Evolutionary conservation across 805 yeast genomes (phyloP).

Genomic region (Blastobotrys mokoenaii): DNA sequence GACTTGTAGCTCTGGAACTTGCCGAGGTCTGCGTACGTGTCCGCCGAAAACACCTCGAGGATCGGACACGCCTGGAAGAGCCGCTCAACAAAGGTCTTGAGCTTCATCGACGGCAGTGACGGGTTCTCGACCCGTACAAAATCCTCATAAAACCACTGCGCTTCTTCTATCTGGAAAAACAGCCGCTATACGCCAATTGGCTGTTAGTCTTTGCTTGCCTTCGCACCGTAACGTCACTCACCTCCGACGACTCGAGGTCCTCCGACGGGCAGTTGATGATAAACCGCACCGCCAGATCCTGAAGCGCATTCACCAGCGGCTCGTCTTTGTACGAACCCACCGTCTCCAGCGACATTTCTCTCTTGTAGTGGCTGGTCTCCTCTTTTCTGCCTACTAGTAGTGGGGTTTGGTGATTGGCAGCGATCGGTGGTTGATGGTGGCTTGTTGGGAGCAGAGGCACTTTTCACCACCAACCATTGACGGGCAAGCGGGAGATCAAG

Average conservation of each 20-base stretch:
- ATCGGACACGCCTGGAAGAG: conserved; percentile 71
- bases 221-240: conserved; percentile 10
- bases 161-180: conserved; percentile 92
- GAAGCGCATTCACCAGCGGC: conserved; percentile 21
- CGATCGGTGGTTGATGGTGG: no score
- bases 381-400: no score
- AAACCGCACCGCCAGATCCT: conserved; percentile 78
- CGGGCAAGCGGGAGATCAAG: background rate
- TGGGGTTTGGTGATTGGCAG: no score
- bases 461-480: background rate
- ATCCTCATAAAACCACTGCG: conserved; percentile 95
- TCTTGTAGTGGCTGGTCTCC: no score
- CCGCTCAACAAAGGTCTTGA: conserved; percentile 64
- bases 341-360: conserved; percentile 14
- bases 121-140: conserved; percentile 68
- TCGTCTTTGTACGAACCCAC: conserved; percentile 10
- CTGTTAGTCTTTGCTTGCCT: background rate
- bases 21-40: conserved; percentile 52
- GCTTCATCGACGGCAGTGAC: conserved; percentile 62
- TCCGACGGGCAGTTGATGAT: conserved; percentile 88
- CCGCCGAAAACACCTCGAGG: conserved; percentile 24
- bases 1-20: conserved; percentile 79
- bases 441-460: no score
- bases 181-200: conserved; percentile 43
- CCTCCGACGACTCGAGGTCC: conserved; percentile 67